Evolutionary conservation across 2,329 filamentous ascomycete genomes (phyloP), one percentile per base, ranked within the genome.

Genomic region (Cladosporium sp.): DNA sequence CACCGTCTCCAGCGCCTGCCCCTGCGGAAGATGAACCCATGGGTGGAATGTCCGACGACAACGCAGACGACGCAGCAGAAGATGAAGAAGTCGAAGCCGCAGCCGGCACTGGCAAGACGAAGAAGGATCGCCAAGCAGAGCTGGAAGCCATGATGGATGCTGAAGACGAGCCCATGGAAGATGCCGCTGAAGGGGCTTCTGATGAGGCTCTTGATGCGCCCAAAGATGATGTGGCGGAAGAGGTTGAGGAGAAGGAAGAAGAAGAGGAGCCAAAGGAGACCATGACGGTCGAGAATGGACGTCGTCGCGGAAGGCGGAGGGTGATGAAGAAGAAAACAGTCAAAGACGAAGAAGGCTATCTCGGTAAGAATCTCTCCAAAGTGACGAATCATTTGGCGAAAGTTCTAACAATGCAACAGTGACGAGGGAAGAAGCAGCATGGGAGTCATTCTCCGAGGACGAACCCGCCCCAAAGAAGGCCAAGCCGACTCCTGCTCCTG

Each of bases 381-480:
- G n/a, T 7, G 5, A 11, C 17, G 22, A 7, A 9, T 27, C 20
- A 39, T 15, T n/a, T n/a, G n/a, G 49, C 17, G 5, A 24, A n/a
- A 30, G 7, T n/a, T 27, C 60, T 64, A 52, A 61, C 47, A 22
- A n/a, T 1, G n/a, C 24, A 54, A 34, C 60, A 93, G 91, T 96
- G 27, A 96, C 90, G 2, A 86, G 85, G 58, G 88, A 95, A 69
- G 89, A 95, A 64, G 72, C 80, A 0, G 85, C 79, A 0, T 96
- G 91, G 91, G 91, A 96, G 67, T 92, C 87, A 0, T 96, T 95
- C 72, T 95, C 89, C 0, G 91, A 96, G 66, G 90, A 95, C 56
- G 90, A 96, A 58, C 80, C 84, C 18, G 75, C 76, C 27, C 68
- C 73, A 7, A 75, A 79, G 64, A 83, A 81, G 62, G 63, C 73